These are phyloP conservation scores for Russula griseocarnosa DNA, from an alignment of 768 basidiomycete genomes.

Conservation along the genomic window DNA sequence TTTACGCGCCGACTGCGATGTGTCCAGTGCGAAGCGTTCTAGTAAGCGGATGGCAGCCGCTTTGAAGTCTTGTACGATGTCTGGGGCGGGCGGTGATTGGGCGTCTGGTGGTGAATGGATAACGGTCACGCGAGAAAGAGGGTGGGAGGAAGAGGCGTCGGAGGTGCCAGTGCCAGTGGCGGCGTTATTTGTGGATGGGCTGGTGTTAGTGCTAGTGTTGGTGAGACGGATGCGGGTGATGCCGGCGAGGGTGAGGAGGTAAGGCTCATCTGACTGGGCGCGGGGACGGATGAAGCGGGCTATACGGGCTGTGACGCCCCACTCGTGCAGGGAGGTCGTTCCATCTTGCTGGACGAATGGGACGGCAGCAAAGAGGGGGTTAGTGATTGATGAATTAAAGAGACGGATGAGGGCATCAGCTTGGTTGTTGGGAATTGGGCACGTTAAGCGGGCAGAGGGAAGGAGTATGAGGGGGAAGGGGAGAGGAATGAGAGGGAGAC, in stretches of 20 bases:
- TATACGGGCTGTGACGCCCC: conserved; percentile 69
- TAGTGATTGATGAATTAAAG: conserved; percentile 63
- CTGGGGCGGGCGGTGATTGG: conserved; percentile 45
- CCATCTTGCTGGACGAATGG: conserved; percentile 42
- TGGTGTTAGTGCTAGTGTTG: conserved; percentile 10
- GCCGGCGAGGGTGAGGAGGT: conserved; percentile 69
- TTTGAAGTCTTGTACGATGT: conserved; percentile 64
- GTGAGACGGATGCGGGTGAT: conserved; percentile 60
- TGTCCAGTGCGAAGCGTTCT: conserved; percentile 53
- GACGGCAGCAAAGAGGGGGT: conserved; percentile 66
- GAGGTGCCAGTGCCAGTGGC: conserved; percentile 26
- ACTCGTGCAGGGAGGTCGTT: conserved; percentile 40
- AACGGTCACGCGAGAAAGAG: conserved; percentile 31
- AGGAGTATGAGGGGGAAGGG: conserved; percentile 70
- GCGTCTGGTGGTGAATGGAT: conserved; percentile 36
- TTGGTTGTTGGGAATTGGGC: conserved; percentile 58
- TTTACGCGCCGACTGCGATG: conserved; percentile 40
- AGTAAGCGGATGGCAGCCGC: conserved; percentile 60
- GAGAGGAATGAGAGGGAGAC: conserved; percentile 62
- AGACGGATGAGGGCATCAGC: conserved; percentile 65
- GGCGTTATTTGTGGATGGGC: conserved; percentile 32
- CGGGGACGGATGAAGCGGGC: conserved; percentile 64
- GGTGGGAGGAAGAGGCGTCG: conserved; percentile 35
- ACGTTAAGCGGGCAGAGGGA: conserved; percentile 63
- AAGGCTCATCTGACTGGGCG: conserved; percentile 53